Evolutionary conservation across 495 filamentous ascomycete species (phyloP), one percentile per base, ranked within the genome.

Genomic region (Podospora didyma): DNA sequence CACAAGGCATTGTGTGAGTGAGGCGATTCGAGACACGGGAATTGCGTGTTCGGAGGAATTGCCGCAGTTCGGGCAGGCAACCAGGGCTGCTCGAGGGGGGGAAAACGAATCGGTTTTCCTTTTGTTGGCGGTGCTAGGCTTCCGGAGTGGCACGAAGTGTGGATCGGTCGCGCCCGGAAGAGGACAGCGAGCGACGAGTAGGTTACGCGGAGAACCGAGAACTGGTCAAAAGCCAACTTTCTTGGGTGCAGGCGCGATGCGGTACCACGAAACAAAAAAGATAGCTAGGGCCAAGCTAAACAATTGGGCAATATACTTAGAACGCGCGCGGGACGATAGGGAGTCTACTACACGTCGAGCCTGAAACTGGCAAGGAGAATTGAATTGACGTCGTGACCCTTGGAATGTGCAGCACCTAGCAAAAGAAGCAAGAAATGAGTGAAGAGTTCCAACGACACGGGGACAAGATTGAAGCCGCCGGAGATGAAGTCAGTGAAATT

Each of bases 1-100:
- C 80, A 51, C 75, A 75, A 69, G 80, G 81, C 82, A 86, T 86
- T 69, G 67, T 71, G 62, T 51, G 35, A 47, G 44, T 28, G 60
- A 37, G 37, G 26, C 26, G 49, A 41, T 22, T 28, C 28, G 56
- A 45, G 23, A 42, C 23, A 56, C 24, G 21, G 20, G 39, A 21
- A 26, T 19, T 44, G 49, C 20, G 34, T 55, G 11, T 9, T 31
- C 26, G 26, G 26, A 4, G 26, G 26, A 9, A 31, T 31, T 31
- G 26, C 26, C n/a, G n/a, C n/a, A n/a, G n/a, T n/a, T n/a, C n/a
- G n/a, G n/a, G n/a, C n/a, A n/a, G n/a, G 26, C 26, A 31, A 9
- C 4, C 4, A 3, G 26, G 26, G 26, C 26, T 31, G 26, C 26
- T 31, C 26, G 26, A 31, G 26, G 26, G 26, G 26, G 9, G 26